Conservation (phyloP, 2,329 filamentous ascomycete species). For the Penicillium sp. region DNA sequence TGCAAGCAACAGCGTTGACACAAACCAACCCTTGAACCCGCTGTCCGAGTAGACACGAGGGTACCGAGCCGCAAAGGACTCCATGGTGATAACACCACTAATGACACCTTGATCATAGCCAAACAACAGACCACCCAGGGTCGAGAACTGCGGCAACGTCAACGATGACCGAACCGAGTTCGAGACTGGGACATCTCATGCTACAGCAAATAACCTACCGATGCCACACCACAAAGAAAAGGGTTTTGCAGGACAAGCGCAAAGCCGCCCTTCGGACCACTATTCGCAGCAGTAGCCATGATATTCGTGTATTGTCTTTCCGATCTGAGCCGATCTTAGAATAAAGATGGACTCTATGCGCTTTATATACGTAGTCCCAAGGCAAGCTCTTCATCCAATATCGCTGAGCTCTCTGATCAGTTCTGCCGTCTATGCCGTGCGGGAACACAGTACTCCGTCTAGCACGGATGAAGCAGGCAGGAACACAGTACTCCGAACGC, state of each 20-base stretch:
- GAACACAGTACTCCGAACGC: constrained; percentile 5
- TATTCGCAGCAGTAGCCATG: constrained; percentile 21
- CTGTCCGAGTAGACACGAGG: constrained; percentile 46
- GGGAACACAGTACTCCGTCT: constrained; percentile 24
- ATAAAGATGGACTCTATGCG: neutral
- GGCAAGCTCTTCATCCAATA: neutral
- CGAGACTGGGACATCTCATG: neutral
- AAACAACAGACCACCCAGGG: constrained; percentile 47
- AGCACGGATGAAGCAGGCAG: neutral
- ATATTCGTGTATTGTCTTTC: neutral
- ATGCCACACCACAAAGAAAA: constrained; percentile 47
- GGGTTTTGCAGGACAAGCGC: constrained; percentile 41
- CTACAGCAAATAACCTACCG: constrained; percentile 28
- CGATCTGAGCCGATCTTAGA: neutral
- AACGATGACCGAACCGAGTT: neutral
- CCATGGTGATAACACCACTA: constrained; percentile 50
- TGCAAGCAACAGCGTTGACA: constrained; percentile 50
- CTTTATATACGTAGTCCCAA: constrained; percentile 6
- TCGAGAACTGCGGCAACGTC: constrained; percentile 35
- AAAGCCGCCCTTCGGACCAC: constrained; percentile 25
- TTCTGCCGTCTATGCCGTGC: neutral
- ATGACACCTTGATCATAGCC: constrained; percentile 54
- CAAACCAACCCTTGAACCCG: constrained; percentile 55
- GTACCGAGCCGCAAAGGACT: constrained; percentile 44
- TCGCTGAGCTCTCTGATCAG: neutral